Conservation (phyloP, 208 protist species). For the Angomonas desouzai region DNA sequence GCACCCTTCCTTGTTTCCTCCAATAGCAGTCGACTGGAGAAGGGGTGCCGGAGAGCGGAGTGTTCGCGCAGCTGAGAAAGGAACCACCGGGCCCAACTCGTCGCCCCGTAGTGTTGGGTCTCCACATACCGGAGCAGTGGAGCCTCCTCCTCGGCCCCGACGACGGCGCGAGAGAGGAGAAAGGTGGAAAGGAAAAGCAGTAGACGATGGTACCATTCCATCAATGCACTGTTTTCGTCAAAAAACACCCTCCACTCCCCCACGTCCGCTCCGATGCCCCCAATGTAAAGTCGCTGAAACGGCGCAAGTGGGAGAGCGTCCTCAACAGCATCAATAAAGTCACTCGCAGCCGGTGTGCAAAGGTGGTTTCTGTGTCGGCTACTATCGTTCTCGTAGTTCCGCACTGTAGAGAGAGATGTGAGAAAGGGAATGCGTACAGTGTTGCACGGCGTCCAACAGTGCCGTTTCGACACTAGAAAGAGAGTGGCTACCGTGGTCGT, state of each 20-base stretch:
- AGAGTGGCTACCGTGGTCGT: not conserved
- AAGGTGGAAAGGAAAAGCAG: constrained; percentile 4
- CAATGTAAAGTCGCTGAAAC: not conserved
- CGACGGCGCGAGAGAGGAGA: not conserved
- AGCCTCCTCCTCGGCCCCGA: not conserved
- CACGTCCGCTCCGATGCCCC: not conserved
- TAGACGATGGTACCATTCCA: not conserved
- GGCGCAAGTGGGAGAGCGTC: not conserved
- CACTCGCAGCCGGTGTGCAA: not conserved
- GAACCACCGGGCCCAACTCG: not conserved
- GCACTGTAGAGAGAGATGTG: not conserved
- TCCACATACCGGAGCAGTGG: not conserved
- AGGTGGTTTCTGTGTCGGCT: not conserved
- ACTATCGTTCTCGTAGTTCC: not conserved
- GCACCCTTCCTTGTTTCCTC: not conserved
- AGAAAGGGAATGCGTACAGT: constrained; percentile 1
- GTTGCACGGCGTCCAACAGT: not conserved
- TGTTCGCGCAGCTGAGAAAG: not conserved
- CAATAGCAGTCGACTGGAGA: not conserved
- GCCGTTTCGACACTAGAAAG: not conserved
- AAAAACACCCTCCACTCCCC: not conserved
- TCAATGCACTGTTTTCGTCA: not conserved
- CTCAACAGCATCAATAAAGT: not conserved
- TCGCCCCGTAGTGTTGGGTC: not conserved
- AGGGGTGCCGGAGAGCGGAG: not conserved